Evolutionary conservation across 371 early-diverging fungal species (phyloP).

Genomic region (Mortierella polycephala): DNA sequence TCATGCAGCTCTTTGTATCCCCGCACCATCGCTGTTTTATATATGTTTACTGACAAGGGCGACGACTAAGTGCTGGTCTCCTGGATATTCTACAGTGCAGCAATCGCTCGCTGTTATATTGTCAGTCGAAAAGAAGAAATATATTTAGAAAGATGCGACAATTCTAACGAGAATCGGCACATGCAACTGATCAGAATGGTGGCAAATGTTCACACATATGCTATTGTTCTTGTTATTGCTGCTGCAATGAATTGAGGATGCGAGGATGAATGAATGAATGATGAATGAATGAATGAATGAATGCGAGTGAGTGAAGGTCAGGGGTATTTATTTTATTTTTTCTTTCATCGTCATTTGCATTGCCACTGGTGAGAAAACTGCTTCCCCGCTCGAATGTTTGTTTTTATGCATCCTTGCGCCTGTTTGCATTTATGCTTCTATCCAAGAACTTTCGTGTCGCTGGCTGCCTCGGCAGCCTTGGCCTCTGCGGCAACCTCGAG

Average conservation of each 20-base stretch:
- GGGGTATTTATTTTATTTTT: background rate
- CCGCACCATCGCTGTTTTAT: constrained; percentile 20
- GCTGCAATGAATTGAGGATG: background rate
- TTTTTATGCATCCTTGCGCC: background rate
- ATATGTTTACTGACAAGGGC: background rate
- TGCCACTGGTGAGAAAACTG: background rate
- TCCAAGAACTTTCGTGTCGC: constrained; percentile 10
- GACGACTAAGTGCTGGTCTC: too few species aligned
- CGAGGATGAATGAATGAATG: background rate
- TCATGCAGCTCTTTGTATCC: constrained; percentile 47
- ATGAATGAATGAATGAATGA: background rate
- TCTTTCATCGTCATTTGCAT: background rate
- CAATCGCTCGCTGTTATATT: too few species aligned
- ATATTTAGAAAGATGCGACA: too few species aligned
- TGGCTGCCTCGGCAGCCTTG: constrained; percentile 9
- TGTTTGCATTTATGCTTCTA: constrained; percentile 4
- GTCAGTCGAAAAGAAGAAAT: too few species aligned
- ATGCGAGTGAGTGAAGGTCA: background rate
- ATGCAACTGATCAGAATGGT: too few species aligned
- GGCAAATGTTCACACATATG: background rate
- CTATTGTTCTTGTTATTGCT: background rate
- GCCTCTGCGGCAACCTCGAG: constrained; percentile 48
- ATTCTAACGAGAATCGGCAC: too few species aligned
- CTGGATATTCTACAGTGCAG: too few species aligned
- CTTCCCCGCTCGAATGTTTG: background rate